Base-by-base conservation (phyloP, 768 basidiomycete species). In the Boletus rubroflammeus region DNA sequence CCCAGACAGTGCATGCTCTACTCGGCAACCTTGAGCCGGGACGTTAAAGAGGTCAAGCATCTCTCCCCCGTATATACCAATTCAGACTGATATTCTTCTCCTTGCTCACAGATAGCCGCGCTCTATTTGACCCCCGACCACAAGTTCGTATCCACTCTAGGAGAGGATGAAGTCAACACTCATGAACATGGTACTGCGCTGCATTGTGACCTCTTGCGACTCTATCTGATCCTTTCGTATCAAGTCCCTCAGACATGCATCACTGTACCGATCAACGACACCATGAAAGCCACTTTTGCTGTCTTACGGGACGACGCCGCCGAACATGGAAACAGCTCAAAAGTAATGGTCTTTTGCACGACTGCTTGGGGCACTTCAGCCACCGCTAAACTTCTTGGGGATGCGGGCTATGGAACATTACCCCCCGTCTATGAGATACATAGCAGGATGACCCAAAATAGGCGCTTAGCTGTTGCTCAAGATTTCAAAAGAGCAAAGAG, bases 11-110 rank as follows among this genome's bases (percentile, higher is more conserved):
- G 85, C 67, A 56, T 89, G 76, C 71, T 81, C 72, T 90, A 87
- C 65, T 87, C 86, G 4, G 88, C 88, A 1, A 90, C 88, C 0
- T 79, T 90, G 72, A 84, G 85, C 51, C 71, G 79, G n/a, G 84
- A 86, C 41, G 84, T 90, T 25, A 78, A 78, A 50, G 65, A 78
- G 67, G 78, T 82, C 53, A 61, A 72, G 50, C 48, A 51, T 31
- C 41, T 42, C 13, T 23, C 34, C 25, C 5, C 8, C 10, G 2
- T n/a, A 5, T 7, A 14, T n/a, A 10, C 10, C 5, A 23, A 29
- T n/a, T 3, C 40, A 23, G 19, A 40, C 50, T 57, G 5, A 59
- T 19, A 3, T 21, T 34, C 28, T 26, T 31, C 5, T 23, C 17
- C 23, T 17, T 21, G 51, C 0, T 11, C 19, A 9, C 44, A 69